Evolutionary conservation across 1,284 basidiomycete species (phyloP).

Genomic region (Puccinia triticina): DNA sequence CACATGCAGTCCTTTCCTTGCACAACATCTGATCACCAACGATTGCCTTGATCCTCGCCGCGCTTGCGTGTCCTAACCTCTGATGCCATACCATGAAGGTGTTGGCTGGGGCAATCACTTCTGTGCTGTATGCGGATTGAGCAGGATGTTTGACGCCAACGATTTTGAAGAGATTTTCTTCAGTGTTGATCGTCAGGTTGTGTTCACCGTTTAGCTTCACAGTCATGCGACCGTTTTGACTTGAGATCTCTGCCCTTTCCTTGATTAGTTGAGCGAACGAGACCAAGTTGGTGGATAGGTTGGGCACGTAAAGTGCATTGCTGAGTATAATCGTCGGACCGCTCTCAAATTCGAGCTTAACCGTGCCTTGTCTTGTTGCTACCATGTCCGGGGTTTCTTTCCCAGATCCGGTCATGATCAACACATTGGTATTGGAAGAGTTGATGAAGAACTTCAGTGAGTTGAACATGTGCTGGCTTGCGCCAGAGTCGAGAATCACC

Average conservation of each 20-base stretch:
- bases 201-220: too few species aligned
- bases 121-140: not conserved
- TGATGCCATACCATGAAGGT: not conserved
- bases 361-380: not conserved
- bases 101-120: not conserved
- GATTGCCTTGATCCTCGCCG: not conserved
- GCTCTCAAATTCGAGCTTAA: not conserved
- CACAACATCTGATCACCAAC: not conserved
- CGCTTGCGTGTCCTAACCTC: not conserved
- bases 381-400: not conserved
- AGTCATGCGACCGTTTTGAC: not conserved
- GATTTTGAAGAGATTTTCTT: not conserved
- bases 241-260: not conserved
- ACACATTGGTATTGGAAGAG: not conserved
- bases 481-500: slow-evolving; percentile 11
- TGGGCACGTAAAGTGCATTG: not conserved
- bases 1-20: not conserved
- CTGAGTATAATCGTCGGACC: not conserved
- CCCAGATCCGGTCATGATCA: not conserved
- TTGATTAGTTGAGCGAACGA: not conserved
- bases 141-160: not conserved
- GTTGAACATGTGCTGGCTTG: slow-evolving; percentile 26
- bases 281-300: not conserved
- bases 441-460: not conserved
- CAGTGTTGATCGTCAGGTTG: not conserved